phyloP scores from a whole-genome alignment of 495 filamentous ascomycete genomes.

The Penicillium longicatenatum region DNA sequence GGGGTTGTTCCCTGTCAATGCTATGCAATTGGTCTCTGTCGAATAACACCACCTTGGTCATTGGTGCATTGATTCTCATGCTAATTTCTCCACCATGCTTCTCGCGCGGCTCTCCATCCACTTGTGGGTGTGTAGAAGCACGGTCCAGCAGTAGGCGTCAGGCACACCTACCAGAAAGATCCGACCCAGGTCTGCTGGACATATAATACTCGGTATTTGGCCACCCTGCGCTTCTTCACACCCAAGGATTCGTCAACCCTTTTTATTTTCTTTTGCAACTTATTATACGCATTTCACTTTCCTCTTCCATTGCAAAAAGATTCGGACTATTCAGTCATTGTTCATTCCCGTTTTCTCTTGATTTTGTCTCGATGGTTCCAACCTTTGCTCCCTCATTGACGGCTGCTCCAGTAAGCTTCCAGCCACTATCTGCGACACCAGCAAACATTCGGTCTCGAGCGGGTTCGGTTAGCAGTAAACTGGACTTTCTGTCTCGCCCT shows the following conservation, averaged over 20 bases:
- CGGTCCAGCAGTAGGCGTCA: constrained; percentile 23
- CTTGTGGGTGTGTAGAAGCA: constrained; percentile 21
- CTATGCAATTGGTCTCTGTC: constrained; percentile 12
- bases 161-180: constrained; percentile 23
- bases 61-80: constrained; percentile 18
- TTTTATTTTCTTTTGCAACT: background rate
- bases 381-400: constrained; percentile 34
- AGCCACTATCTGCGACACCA: constrained; percentile 37
- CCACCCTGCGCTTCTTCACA: constrained; percentile 19
- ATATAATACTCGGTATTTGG: constrained; percentile 20
- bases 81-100: constrained; percentile 22
- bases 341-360: constrained; percentile 6
- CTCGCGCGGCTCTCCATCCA: constrained; percentile 35
- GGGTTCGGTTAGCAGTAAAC: constrained; percentile 35
- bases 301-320: background rate
- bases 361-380: constrained; percentile 38
- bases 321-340: constrained; percentile 2
- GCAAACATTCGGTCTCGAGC: constrained; percentile 35
- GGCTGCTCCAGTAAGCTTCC: constrained; percentile 36
- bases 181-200: constrained; percentile 11
- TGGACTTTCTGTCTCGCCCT: constrained; percentile 43
- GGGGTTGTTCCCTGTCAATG: constrained; percentile 10
- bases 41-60: constrained; percentile 12
- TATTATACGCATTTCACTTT: background rate
- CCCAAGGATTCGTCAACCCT: background rate